Evolutionary conservation across 331 rosid species (phyloP).

Genomic region (Acacia concinna): DNA sequence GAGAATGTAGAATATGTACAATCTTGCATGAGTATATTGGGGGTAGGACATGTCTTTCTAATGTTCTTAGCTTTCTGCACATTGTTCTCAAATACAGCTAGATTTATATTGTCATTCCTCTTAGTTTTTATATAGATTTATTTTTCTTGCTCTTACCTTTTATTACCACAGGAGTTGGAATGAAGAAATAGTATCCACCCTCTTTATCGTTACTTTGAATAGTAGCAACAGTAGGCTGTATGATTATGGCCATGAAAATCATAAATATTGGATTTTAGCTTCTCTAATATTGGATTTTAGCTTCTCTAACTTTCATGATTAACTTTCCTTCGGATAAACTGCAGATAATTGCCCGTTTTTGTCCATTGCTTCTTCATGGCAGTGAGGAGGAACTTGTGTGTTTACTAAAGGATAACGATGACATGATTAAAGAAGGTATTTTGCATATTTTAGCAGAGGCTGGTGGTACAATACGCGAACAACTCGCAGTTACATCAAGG

Average conservation of each 20-base stretch:
- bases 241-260: conserved; percentile 28
- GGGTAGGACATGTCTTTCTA: conserved; percentile 58
- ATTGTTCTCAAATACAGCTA: conserved; percentile 11
- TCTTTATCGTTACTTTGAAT: background rate
- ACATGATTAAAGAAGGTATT: conserved; percentile 81
- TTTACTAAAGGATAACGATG: conserved; percentile 83
- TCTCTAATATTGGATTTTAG: conserved; percentile 12
- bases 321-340: conserved; percentile 27
- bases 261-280: background rate
- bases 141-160: background rate
- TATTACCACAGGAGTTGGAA: background rate
- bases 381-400: conserved; percentile 73
- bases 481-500: conserved; percentile 83
- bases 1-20: conserved; percentile 48
- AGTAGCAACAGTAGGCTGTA: conserved; percentile 10
- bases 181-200: background rate
- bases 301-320: conserved; percentile 25
- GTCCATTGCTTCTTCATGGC: conserved; percentile 77
- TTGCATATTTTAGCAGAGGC: conserved; percentile 88
- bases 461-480: conserved; percentile 95
- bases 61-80: conserved; percentile 23
- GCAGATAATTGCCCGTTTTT: conserved; percentile 85
- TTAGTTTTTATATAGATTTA: background rate
- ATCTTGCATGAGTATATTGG: conserved; percentile 78
- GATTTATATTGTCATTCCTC: conserved; percentile 6